Conservation (phyloP, 2,329 filamentous ascomycete genomes). For the Ceratocystis papillata region DNA sequence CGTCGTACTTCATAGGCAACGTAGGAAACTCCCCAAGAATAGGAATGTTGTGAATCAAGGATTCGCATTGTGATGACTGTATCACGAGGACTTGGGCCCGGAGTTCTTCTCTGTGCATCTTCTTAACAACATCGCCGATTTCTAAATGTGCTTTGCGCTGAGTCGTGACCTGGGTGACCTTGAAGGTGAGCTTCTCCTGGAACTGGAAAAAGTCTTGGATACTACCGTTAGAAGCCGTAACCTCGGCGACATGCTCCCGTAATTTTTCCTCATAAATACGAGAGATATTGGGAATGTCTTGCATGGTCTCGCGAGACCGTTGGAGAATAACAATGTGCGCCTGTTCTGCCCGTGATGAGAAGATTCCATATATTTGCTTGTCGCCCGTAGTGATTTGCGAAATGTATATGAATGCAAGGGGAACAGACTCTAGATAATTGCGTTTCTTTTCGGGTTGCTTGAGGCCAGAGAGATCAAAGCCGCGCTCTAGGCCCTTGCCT, state of each 20-base stretch:
- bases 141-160: constrained; percentile 81
- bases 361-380: constrained; percentile 83
- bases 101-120: constrained; percentile 74
- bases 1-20: constrained; percentile 68
- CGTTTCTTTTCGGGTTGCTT: constrained; percentile 52
- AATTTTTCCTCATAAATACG: constrained; percentile 77
- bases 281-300: constrained; percentile 80
- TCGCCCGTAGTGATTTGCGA: constrained; percentile 89
- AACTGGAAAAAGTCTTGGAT: constrained; percentile 80
- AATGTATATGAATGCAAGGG: constrained; percentile 76
- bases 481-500: constrained; percentile 82
- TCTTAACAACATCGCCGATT: constrained; percentile 77
- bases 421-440: constrained; percentile 63
- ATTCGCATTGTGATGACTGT: constrained; percentile 74
- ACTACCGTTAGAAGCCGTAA: constrained; percentile 46
- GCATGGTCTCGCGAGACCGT: constrained; percentile 60
- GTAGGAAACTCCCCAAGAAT: constrained; percentile 75
- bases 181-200: constrained; percentile 76
- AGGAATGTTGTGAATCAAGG: constrained; percentile 75
- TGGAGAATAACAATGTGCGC: constrained; percentile 85
- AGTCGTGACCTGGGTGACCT: constrained; percentile 76
- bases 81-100: constrained; percentile 75
- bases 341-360: constrained; percentile 69
- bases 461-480: constrained; percentile 75
- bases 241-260: constrained; percentile 52